phyloP scores from a whole-genome alignment of 345 rosid genomes.

The Gossypium longicalyx region DNA sequence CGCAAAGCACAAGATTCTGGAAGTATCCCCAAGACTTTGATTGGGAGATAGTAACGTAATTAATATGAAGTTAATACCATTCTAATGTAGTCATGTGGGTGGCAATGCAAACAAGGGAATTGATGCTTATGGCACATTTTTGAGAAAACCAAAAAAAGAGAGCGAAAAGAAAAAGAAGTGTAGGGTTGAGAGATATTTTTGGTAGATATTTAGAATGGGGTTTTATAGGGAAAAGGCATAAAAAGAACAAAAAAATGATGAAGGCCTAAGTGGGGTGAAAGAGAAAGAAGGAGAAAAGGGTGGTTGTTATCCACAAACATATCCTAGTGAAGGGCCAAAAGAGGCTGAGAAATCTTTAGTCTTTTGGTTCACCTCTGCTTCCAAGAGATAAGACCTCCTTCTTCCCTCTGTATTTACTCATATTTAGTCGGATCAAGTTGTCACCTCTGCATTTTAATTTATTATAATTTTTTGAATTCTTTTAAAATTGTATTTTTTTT shows the following conservation, averaged over 20 bases:
- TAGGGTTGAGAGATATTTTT: neutral
- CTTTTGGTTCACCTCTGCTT: slow-evolving; percentile 18
- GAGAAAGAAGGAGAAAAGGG: neutral
- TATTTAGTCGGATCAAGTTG: no score
- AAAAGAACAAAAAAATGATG: neutral
- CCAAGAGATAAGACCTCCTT: slow-evolving; percentile 13
- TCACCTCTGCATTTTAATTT: no score
- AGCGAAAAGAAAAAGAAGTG: neutral
- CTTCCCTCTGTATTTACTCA: no score
- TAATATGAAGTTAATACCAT: neutral
- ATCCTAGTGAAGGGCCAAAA: slow-evolving; percentile 53
- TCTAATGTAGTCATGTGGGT: slow-evolving; percentile 39
- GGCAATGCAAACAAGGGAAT: slow-evolving; percentile 43
- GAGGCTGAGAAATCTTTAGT: slow-evolving; percentile 31
- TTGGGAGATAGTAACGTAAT: neutral
- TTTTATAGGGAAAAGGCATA: neutral
- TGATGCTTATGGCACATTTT: slow-evolving; percentile 21
- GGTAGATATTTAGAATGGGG: slow-evolving; percentile 30
- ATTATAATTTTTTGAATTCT: no score
- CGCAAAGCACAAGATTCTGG: no score
- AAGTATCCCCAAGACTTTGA: neutral
- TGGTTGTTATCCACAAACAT: slow-evolving; percentile 34
- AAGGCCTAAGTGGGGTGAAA: neutral
- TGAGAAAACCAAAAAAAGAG: neutral
- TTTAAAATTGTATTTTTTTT: no score